phyloP scores from a whole-genome alignment of 441 rosid genomes.

The Metrosideros polymorpha region DNA sequence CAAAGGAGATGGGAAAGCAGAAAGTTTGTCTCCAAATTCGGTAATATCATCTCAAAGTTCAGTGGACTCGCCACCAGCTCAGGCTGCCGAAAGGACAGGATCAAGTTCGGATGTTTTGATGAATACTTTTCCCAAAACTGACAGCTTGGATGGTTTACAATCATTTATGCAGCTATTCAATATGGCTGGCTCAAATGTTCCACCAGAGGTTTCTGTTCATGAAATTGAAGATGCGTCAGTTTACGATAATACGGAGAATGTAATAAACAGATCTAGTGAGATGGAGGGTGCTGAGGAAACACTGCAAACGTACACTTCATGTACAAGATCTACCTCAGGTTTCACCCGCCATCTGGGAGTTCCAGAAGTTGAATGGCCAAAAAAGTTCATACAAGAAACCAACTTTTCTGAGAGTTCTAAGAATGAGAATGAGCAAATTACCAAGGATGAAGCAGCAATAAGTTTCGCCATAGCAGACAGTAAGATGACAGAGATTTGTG shows the following conservation, averaged over 20 bases:
- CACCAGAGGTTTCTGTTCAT: slow-evolving; percentile 17
- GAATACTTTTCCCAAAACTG: neutral
- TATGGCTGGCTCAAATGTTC: slow-evolving; percentile 27
- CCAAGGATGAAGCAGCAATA: slow-evolving; percentile 11
- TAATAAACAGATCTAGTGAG: slow-evolving; percentile 2
- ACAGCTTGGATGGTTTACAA: slow-evolving; percentile 9
- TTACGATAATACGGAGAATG: slow-evolving; percentile 18
- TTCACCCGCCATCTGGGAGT: neutral
- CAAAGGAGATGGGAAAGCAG: slow-evolving; percentile 12
- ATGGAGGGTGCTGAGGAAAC: slow-evolving; percentile 5
- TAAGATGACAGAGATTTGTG: slow-evolving; percentile 7
- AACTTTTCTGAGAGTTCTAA: slow-evolving; percentile 13
- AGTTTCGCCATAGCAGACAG: slow-evolving; percentile 15
- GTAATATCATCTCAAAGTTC: slow-evolving; percentile 46
- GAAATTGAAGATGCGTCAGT: slow-evolving; percentile 10
- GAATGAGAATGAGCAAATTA: slow-evolving; percentile 10
- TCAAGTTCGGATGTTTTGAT: slow-evolving; percentile 24
- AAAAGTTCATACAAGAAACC: slow-evolving; percentile 17
- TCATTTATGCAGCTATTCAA: slow-evolving; percentile 54
- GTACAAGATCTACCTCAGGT: neutral
- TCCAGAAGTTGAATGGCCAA: slow-evolving; percentile 16
- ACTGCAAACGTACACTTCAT: slow-evolving; percentile 9
- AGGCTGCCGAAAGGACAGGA: slow-evolving; percentile 40
- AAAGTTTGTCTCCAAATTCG: slow-evolving; percentile 49
- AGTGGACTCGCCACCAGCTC: slow-evolving; percentile 21